Evolutionary conservation across 768 basidiomycete species (phyloP).

Genomic region (Rhizopogon vulgaris): DNA sequence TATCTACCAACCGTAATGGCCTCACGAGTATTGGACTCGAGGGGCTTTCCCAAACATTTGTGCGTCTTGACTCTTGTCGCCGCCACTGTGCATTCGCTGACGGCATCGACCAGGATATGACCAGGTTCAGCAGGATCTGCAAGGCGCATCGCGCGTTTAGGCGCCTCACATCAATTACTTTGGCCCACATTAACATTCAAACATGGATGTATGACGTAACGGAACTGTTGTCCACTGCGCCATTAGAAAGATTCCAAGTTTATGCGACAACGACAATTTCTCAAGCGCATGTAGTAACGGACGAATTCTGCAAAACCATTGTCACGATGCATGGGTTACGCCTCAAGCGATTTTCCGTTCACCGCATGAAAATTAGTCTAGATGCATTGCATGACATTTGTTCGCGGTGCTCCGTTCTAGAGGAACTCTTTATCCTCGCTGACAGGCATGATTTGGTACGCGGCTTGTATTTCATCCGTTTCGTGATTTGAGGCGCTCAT

Average conservation of each 20-base stretch:
- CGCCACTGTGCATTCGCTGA: background rate
- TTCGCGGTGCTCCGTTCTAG: constrained; percentile 41
- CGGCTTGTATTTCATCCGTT: background rate
- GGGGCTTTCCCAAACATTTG: constrained; percentile 54
- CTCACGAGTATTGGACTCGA: constrained; percentile 56
- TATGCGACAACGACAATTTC: constrained; percentile 43
- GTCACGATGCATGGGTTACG: constrained; percentile 43
- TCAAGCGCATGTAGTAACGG: constrained; percentile 30
- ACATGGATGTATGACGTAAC: constrained; percentile 41
- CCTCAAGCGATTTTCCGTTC: constrained; percentile 54
- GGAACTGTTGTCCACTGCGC: constrained; percentile 39
- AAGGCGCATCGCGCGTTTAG: constrained; percentile 28
- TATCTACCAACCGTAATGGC: constrained; percentile 39
- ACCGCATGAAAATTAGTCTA: constrained; percentile 53
- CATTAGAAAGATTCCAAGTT: constrained; percentile 57
- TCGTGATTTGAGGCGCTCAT: background rate
- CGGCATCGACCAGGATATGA: constrained; percentile 42
- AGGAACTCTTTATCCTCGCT: constrained; percentile 60
- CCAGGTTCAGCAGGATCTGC: constrained; percentile 36
- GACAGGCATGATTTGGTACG: constrained; percentile 42
- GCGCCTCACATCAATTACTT: constrained; percentile 49
- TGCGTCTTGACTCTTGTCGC: constrained; percentile 25
- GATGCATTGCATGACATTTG: constrained; percentile 50
- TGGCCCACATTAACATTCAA: constrained; percentile 36
- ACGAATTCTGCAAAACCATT: constrained; percentile 47